Evolutionary conservation across 495 filamentous ascomycete genomes (phyloP), one percentile per base, ranked within the genome.

Genomic region (Hyphodiscus hymeniophilus): DNA sequence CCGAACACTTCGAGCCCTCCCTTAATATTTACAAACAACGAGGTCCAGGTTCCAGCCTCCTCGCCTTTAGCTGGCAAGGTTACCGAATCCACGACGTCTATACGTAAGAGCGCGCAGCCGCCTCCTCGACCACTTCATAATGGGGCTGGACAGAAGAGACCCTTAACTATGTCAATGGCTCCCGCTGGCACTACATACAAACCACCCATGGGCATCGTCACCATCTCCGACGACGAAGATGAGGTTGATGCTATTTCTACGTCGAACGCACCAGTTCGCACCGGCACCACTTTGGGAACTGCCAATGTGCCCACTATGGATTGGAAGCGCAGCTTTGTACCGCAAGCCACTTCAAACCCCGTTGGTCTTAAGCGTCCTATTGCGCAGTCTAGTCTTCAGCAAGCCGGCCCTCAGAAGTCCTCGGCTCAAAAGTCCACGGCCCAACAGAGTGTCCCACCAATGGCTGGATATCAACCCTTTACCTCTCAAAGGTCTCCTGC

Each of bases 41-140:
- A 80, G 10, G 72, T 96, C 33, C 88, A 94, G 58, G 89, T 96
- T 2, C 80, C 80, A 23, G 85, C 82, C 10, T 92, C 88, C n/a
- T 92, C 88, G 1, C 86, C 87, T 1, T 72, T 80, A 42, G 70
- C 68, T 23, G 51, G 45, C n/a, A 50, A 48, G 44, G 42, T 50
- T 22, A 18, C 34, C 10, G 21, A 42, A 10, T 15, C 23, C 31
- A n/a, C 33, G 17, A 45, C 15, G 22, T 33, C 33, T 22, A 3
- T 34, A 23, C 15, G 6, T 4, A 36, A 36, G 3, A 6, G 34
- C 13, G 13, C 15, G 6, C 38, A 40, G 16, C 26, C 5, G 26
- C n/a, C n/a, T n/a, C n/a, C n/a, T n/a, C n/a, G n/a, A n/a, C n/a
- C n/a, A n/a, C n/a, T n/a, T n/a, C n/a, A n/a, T n/a, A 20, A 21